Conservation (phyloP, 2,329 filamentous ascomycete species). For the Didymella sp. region DNA sequence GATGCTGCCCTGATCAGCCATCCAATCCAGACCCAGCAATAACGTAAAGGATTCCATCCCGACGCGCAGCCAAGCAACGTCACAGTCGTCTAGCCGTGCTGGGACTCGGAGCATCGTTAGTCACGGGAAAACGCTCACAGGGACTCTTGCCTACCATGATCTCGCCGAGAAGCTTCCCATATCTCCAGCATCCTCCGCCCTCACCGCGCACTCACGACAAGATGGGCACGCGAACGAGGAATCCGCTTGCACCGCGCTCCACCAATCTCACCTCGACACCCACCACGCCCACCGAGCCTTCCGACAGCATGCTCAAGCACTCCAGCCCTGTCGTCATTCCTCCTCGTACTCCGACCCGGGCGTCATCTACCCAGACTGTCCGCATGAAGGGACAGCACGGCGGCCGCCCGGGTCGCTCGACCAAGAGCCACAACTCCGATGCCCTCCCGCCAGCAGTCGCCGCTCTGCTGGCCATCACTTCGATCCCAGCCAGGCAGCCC, state of each 20-base stretch:
- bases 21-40: conserved; percentile 47
- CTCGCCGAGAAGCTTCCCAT: conserved; percentile 56
- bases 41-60: conserved; percentile 45
- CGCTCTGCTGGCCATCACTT: conserved; percentile 64
- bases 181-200: conserved; percentile 46
- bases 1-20: conserved; percentile 34
- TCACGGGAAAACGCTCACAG: conserved; percentile 38
- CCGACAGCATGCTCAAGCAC: conserved; percentile 37
- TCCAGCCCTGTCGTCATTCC: conserved; percentile 55
- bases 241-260: conserved; percentile 26
- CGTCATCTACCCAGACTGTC: conserved; percentile 42
- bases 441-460: conserved; percentile 63
- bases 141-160: conserved; percentile 48
- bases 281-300: conserved; percentile 17
- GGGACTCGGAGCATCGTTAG: conserved; percentile 29
- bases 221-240: conserved; percentile 41
- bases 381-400: conserved; percentile 43
- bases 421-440: conserved; percentile 50
- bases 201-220: conserved; percentile 40
- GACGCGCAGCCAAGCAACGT: conserved; percentile 35
- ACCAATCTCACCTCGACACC: conserved; percentile 22
- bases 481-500: conserved; percentile 61
- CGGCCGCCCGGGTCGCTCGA: conserved; percentile 34
- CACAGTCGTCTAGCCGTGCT: conserved; percentile 31
- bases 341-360: conserved; percentile 41